Percentiles rank a stretch among this genome's conserved stretches.
Conservation (phyloP, 495 filamentous ascomycete genomes). For the Penicillium herquei region DNA sequence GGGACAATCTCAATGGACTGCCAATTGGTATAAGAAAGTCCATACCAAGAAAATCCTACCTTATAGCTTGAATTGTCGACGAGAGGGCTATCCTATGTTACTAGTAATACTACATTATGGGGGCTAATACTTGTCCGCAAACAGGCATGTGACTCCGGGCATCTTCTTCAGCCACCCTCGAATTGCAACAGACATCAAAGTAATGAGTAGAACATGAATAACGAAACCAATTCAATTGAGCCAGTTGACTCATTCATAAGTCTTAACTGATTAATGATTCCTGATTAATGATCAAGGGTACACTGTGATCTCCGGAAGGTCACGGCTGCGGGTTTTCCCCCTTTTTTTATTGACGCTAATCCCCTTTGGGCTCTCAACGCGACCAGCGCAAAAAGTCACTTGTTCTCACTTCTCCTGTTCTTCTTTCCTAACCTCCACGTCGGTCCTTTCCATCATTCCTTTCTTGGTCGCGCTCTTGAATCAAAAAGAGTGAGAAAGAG, state of each 20-base stretch:
- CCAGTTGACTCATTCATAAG: not conserved
- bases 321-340: conserved; percentile 20
- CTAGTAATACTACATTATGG: too few species aligned
- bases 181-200: not conserved
- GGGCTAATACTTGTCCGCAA: too few species aligned
- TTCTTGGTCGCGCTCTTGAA: conserved; percentile 11
- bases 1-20: too few species aligned
- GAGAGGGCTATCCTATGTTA: too few species aligned
- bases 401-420: conserved; percentile 15
- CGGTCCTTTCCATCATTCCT: conserved; percentile 24
- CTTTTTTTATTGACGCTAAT: conserved; percentile 31
- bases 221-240: not conserved
- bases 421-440: conserved; percentile 21
- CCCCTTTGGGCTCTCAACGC: conserved; percentile 28
- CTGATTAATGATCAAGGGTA: not conserved
- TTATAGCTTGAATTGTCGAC: too few species aligned
- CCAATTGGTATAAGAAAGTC: too few species aligned
- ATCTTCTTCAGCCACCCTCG: too few species aligned
- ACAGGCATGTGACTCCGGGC: too few species aligned
- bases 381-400: conserved; percentile 30
- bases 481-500: not conserved
- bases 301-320: not conserved
- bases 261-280: too few species aligned
- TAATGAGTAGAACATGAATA: not conserved
- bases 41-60: too few species aligned